A percentile compares a stretch with the other conserved stretches of the same genome.
phyloP scores from a whole-genome alignment of 192 early-diverging fungal species.

The Backusella luteola region DNA sequence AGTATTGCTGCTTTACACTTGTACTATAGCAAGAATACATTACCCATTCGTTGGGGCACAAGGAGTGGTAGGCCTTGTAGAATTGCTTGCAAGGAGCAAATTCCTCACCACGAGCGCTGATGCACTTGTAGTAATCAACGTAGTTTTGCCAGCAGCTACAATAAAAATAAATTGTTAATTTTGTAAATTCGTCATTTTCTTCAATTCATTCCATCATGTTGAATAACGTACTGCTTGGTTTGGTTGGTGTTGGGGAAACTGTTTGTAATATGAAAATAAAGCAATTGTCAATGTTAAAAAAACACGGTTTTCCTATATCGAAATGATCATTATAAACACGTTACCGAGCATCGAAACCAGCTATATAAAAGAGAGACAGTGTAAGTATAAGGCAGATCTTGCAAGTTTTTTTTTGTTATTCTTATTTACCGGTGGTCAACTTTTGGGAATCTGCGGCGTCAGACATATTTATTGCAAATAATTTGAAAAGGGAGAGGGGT shows the following conservation, averaged over 20 bases:
- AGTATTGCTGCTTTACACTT: not conserved
- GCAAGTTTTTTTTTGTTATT: not conserved
- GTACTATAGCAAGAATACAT: slow-evolving; percentile 24
- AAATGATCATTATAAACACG: not conserved
- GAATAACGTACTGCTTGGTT: slow-evolving; percentile 71
- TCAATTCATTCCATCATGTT: not conserved
- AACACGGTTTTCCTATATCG: not conserved
- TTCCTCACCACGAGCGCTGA: slow-evolving; percentile 94
- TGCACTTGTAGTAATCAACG: slow-evolving; percentile 91
- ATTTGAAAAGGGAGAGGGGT: slow-evolving; percentile 21
- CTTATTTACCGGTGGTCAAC: slow-evolving; percentile 30
- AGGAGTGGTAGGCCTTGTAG: slow-evolving; percentile 72
- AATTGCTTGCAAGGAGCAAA: slow-evolving; percentile 93
- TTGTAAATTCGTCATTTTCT: not conserved
- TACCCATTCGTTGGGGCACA: slow-evolving; percentile 97
- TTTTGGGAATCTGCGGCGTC: slow-evolving; percentile 21
- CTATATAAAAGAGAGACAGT: slow-evolving; percentile 31
- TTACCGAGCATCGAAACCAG: slow-evolving; percentile 60
- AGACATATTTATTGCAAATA: slow-evolving; percentile 26
- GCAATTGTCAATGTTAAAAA: not conserved
- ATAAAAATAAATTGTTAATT: not conserved
- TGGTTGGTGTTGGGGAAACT: slow-evolving; percentile 98
- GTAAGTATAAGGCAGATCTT: not conserved
- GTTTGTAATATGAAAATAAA: not conserved
- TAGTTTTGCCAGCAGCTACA: slow-evolving; percentile 97